phyloP scores from a whole-genome alignment of 805 yeast genomes.

The Saccharomycopsis malanga region DNA sequence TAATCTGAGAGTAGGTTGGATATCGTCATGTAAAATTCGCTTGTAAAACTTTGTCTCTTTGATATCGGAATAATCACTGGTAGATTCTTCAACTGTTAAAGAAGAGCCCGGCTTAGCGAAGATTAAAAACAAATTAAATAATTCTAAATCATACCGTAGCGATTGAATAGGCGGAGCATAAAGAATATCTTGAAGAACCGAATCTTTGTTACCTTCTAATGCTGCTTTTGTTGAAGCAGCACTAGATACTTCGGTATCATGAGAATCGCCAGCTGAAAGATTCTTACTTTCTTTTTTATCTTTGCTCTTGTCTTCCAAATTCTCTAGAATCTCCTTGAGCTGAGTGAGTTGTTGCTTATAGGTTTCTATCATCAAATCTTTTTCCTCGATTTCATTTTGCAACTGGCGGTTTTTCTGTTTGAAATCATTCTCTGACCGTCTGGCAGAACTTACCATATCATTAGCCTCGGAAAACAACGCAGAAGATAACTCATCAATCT shows the following conservation, averaged over 20 bases:
- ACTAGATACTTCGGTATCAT: constrained; percentile 33
- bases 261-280: neutral
- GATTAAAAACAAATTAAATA: constrained; percentile 34
- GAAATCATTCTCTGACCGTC: constrained; percentile 53
- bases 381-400: constrained; percentile 51
- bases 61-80: constrained; percentile 21
- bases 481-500: constrained; percentile 73
- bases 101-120: constrained; percentile 27
- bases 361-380: constrained; percentile 57
- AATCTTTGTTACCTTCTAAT: neutral
- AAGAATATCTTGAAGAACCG: constrained; percentile 17
- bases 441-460: constrained; percentile 74
- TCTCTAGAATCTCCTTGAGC: constrained; percentile 53
- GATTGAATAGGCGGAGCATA: constrained; percentile 37
- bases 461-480: constrained; percentile 80
- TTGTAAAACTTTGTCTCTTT: constrained; percentile 52
- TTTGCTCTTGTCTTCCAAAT: constrained; percentile 24
- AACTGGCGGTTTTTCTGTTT: constrained; percentile 54
- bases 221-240: constrained; percentile 6
- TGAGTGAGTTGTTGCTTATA: constrained; percentile 62
- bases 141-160: constrained; percentile 36
- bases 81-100: neutral
- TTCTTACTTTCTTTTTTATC: constrained; percentile 15
- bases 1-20: constrained; percentile 63
- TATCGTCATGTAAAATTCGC: constrained; percentile 63